Evolutionary conservation across 192 early-diverging fungal genomes (phyloP).

Genomic region (Funneliformis geosporum): DNA sequence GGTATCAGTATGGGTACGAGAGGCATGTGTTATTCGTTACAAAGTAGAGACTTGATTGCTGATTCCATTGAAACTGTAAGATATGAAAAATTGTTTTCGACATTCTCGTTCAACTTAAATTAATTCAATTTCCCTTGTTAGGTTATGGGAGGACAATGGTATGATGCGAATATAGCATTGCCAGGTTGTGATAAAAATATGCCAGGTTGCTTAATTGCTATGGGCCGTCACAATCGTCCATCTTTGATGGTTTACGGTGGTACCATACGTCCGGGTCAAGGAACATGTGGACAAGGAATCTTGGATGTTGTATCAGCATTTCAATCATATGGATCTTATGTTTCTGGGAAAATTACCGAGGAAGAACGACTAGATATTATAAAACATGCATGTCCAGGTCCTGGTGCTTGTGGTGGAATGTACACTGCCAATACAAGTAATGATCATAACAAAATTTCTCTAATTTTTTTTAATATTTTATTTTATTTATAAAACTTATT

Average conservation of each 20-base stretch:
- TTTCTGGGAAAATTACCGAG: slow-evolving; percentile 89
- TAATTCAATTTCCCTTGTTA: too few species aligned
- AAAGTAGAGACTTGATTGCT: slow-evolving; percentile 97
- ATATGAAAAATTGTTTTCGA: too few species aligned
- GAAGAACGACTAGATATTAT: slow-evolving; percentile 78
- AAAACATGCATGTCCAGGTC: slow-evolving; percentile 76
- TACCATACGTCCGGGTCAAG: slow-evolving; percentile 82
- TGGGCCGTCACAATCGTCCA: slow-evolving; percentile 94
- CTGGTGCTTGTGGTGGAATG: slow-evolving; percentile 99
- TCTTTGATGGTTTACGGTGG: slow-evolving; percentile 98
- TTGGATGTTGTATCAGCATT: slow-evolving; percentile 98
- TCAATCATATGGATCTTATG: slow-evolving; percentile 91
- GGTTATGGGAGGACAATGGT: slow-evolving; percentile 97
- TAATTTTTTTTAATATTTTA: background rate
- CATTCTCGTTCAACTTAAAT: too few species aligned
- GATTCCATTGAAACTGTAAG: slow-evolving; percentile 96
- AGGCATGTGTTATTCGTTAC: slow-evolving; percentile 97
- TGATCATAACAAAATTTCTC: too few species aligned
- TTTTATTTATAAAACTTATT: background rate
- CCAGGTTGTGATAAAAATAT: slow-evolving; percentile 98
- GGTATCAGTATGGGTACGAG: slow-evolving; percentile 97
- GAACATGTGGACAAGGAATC: slow-evolving; percentile 62
- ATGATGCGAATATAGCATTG: slow-evolving; percentile 97
- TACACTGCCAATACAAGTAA: slow-evolving; percentile 95
- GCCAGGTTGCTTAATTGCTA: slow-evolving; percentile 96